Conservation (phyloP, 2,329 filamentous ascomycete genomes). For the Arthrobotrys sinensis region DNA sequence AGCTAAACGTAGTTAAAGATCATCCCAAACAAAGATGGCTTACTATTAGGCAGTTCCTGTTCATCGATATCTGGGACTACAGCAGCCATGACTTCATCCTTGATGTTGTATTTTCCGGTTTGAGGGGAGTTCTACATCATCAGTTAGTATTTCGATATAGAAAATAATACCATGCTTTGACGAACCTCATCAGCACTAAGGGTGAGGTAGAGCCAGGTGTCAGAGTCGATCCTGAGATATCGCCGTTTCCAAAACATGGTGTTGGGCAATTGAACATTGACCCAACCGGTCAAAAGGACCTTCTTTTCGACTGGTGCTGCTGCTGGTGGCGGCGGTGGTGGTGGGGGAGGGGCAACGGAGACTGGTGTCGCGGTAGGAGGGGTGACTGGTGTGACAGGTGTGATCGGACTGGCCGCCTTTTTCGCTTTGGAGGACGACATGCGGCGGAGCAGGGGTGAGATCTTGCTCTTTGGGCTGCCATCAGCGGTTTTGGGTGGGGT, state of each 20-base stretch:
- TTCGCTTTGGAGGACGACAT: slow-evolving; percentile 49
- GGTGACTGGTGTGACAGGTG: slow-evolving; percentile 12
- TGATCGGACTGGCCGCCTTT: slow-evolving; percentile 30
- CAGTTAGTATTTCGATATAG: slow-evolving; percentile 62
- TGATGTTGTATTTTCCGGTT: slow-evolving; percentile 84
- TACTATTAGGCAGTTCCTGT: slow-evolving; percentile 92
- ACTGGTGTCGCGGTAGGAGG: slow-evolving; percentile 71
- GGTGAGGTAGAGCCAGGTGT: slow-evolving; percentile 86
- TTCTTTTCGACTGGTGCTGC: slow-evolving; percentile 77
- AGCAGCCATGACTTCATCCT: slow-evolving; percentile 82
- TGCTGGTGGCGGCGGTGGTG: slow-evolving; percentile 73
- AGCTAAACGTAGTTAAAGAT: slow-evolving; percentile 69
- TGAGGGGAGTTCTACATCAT: slow-evolving; percentile 72
- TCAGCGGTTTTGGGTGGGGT: slow-evolving; percentile 29
- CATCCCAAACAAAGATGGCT: slow-evolving; percentile 62
- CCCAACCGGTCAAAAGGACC: slow-evolving; percentile 66
- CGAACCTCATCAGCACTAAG: slow-evolving; percentile 75
- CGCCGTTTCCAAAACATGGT: slow-evolving; percentile 96
- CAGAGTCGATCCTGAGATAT: slow-evolving; percentile 85
- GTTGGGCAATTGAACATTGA: slow-evolving; percentile 98
- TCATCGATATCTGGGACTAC: slow-evolving; percentile 90
- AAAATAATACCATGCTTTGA: slow-evolving; percentile 17
- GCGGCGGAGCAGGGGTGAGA: slow-evolving; percentile 51
- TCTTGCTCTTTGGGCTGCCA: slow-evolving; percentile 47
- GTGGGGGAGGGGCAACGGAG: slow-evolving; percentile 72